Conservation (phyloP, 2,329 filamentous ascomycete genomes). For the Dendrostoma leiphaemia region DNA sequence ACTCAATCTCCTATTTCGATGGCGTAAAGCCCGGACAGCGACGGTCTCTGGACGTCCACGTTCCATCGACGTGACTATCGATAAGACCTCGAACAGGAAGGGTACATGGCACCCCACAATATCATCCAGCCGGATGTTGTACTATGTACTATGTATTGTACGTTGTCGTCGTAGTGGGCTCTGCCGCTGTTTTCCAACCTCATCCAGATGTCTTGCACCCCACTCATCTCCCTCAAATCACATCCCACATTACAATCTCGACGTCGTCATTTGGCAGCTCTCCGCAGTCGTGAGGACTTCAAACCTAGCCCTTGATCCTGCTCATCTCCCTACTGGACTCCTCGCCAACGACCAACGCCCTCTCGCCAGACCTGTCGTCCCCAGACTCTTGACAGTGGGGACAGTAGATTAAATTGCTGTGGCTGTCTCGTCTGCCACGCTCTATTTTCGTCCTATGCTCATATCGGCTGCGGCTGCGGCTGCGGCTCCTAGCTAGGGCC, state of each 20-base stretch:
- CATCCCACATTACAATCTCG: background rate
- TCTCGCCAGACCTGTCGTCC: too few species aligned
- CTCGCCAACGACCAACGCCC: too few species aligned
- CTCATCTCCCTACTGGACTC: background rate
- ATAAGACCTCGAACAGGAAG: too few species aligned
- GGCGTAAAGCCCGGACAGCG: too few species aligned
- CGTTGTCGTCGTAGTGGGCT: too few species aligned
- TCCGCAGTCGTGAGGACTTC: constrained; percentile 14
- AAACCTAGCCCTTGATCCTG: constrained; percentile 13
- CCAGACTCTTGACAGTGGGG: background rate
- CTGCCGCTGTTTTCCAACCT: background rate
- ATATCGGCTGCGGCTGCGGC: background rate
- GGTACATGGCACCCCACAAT: too few species aligned
- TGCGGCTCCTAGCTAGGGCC: constrained; percentile 13
- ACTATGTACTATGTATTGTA: too few species aligned
- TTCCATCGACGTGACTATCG: too few species aligned
- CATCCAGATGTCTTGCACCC: background rate
- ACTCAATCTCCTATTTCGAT: too few species aligned
- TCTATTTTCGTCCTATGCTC: constrained; percentile 13
- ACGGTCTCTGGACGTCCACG: too few species aligned
- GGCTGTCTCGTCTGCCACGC: constrained; percentile 3
- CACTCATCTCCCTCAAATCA: constrained; percentile 18
- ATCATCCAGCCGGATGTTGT: too few species aligned
- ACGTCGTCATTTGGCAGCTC: constrained; percentile 13
- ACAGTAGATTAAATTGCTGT: background rate